Evolutionary conservation across 169 alveolate genomes (phyloP), one percentile per base, ranked within the genome.

Genomic region (Plasmodium blacklocki): DNA sequence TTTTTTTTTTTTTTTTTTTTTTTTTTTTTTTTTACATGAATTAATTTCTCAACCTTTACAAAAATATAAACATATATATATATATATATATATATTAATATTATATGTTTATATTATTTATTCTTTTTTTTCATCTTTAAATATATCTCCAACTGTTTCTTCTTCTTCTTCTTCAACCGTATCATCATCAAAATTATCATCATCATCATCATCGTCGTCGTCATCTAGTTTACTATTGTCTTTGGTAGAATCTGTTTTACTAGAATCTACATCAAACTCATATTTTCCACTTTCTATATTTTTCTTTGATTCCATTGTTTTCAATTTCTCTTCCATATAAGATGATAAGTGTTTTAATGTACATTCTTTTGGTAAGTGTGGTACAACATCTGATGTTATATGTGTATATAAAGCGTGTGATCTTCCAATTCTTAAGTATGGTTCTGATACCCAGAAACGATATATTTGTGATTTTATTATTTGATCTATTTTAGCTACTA

Each of bases 401-500:
- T 32, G 12, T 18, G 86, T 60, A 49, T 86, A 86, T 21, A 70
- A 72, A 0, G 50, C 59, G 14, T 49, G 12, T n/a, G 92, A 86
- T 64, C 63, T 70, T 54, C 88, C 92, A 8, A 86, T 49, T 43
- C 60, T 86, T 43, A 86, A 47, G 50, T 86, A 86, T n/a, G 74
- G 72, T 32, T 70, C 88, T 18, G 92, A 70, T 2, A 86, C 87
- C 92, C 92, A 86, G 71, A 86, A 86, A 45, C 92, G 32, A 50
- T 86, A 86, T 72, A 86, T 86, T 49, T 71, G 78, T 14, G 92
- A 86, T 43, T 86, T 86, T 50, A 86, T 50, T 72, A 86, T 86
- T 86, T 86, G 86, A 64, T 86, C 88, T 4, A 86, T 86, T 86
- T 86, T 86, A 19, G 74, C 75, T 86, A 86, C 92, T 62, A 86